These are phyloP conservation scores for Fusarium tjaetaba DNA, from an alignment of 2,329 filamentous ascomycete species.

Conservation along the genomic window DNA sequence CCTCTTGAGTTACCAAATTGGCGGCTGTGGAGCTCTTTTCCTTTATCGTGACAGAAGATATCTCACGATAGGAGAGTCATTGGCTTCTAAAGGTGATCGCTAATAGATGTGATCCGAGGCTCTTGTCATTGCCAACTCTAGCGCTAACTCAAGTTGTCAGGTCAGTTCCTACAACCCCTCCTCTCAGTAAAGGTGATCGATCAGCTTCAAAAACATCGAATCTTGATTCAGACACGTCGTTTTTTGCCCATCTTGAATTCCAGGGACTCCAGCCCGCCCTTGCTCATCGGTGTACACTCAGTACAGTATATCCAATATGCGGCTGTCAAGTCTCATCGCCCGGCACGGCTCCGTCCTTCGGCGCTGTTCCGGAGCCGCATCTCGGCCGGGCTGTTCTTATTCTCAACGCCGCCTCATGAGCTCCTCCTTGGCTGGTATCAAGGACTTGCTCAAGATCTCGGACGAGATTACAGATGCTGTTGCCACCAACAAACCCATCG, in stretches of 20 bases:
- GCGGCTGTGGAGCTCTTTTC: slow-evolving; percentile 16
- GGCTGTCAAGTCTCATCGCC: slow-evolving; percentile 34
- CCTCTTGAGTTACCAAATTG: slow-evolving; percentile 6
- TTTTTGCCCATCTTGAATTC: neutral
- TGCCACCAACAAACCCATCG: slow-evolving; percentile 78
- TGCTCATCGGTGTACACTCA: neutral
- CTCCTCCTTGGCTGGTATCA: slow-evolving; percentile 44
- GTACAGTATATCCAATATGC: slow-evolving; percentile 10
- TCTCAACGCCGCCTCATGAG: slow-evolving; percentile 38
- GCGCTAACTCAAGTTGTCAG: slow-evolving; percentile 12
- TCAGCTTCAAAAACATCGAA: slow-evolving; percentile 3
- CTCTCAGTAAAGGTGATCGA: slow-evolving; percentile 20
- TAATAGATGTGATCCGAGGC: slow-evolving; percentile 14
- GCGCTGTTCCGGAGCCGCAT: slow-evolving; percentile 25
- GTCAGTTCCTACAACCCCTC: slow-evolving; percentile 12
- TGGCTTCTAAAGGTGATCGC: neutral
- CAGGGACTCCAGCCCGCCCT: neutral
- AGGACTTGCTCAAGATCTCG: slow-evolving; percentile 72
- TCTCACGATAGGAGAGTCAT: slow-evolving; percentile 4
- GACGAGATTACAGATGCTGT: slow-evolving; percentile 86
- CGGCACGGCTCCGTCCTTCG: slow-evolving; percentile 32
- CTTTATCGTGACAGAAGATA: slow-evolving; percentile 13
- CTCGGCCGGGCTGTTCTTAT: slow-evolving; percentile 22
- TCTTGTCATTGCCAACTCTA: neutral
- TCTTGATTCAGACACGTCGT: slow-evolving; percentile 2